Conservation (phyloP, 345 rosid species). For the Lepidium africanum region DNA sequence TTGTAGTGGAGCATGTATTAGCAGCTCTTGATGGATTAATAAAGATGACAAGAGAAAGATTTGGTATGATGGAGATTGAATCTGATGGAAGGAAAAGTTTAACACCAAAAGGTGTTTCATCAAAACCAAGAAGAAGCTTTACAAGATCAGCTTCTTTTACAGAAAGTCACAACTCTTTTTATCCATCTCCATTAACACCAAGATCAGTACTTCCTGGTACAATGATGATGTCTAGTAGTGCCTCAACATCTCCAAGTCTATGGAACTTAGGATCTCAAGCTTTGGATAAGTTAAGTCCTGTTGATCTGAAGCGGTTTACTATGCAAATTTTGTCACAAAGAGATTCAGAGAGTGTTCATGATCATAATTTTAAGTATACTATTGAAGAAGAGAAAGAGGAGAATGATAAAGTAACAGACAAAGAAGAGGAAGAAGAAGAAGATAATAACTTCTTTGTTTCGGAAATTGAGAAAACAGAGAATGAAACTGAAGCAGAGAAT, state of each 20-base stretch:
- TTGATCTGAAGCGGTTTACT: slow-evolving; percentile 52
- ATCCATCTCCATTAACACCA: slow-evolving; percentile 36
- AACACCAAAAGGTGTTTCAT: slow-evolving; percentile 11
- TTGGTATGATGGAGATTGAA: slow-evolving; percentile 44
- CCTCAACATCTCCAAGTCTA: slow-evolving; percentile 30
- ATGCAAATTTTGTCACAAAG: slow-evolving; percentile 34
- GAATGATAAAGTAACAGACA: background rate
- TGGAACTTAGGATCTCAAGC: slow-evolving; percentile 58
- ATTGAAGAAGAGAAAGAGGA: slow-evolving; percentile 19
- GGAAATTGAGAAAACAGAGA: background rate
- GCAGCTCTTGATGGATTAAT: slow-evolving; percentile 56
- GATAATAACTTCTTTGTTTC: background rate
- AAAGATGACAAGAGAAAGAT: slow-evolving; percentile 39
- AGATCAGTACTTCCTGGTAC: slow-evolving; percentile 32
- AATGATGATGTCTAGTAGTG: slow-evolving; percentile 19
- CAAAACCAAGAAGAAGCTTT: slow-evolving; percentile 20
- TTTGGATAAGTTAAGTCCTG: slow-evolving; percentile 58
- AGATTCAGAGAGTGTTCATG: slow-evolving; percentile 12
- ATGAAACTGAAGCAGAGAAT: background rate
- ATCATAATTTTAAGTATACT: slow-evolving; percentile 20
- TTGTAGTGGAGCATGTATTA: slow-evolving; percentile 49
- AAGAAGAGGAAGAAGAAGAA: background rate
- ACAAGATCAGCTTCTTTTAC: slow-evolving; percentile 31
- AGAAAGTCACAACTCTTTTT: slow-evolving; percentile 30
- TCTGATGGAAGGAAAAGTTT: slow-evolving; percentile 30